Evolutionary conservation across 2,329 filamentous ascomycete genomes (phyloP).

Genomic region (Ceratocystis colombiana): DNA sequence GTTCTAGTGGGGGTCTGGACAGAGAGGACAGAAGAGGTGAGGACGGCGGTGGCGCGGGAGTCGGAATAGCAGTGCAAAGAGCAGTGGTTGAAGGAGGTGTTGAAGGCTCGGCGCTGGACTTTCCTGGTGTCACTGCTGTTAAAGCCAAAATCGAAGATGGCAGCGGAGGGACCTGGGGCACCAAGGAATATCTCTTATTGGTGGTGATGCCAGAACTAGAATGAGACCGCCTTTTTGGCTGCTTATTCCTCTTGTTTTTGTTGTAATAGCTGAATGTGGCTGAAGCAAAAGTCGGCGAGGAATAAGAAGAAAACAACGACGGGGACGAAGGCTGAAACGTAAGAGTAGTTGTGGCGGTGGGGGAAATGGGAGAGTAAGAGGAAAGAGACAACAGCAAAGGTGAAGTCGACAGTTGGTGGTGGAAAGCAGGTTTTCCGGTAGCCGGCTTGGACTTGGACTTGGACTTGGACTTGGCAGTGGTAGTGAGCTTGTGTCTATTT

Average conservation of each 20-base stretch:
- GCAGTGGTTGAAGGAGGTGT: neutral
- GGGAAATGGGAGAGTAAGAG: constrained; percentile 16
- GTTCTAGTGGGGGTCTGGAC: neutral
- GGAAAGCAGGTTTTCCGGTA: constrained; percentile 5
- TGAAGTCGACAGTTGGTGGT: constrained; percentile 7
- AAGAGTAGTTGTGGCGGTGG: constrained; percentile 11
- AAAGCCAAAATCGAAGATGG: neutral
- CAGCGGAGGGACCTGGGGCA: constrained; percentile 15
- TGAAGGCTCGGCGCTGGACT: neutral
- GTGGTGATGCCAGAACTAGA: neutral
- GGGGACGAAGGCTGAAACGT: constrained; percentile 16
- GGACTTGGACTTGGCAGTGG: neutral
- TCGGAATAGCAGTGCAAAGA: neutral
- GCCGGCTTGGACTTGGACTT: neutral
- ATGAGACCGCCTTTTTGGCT: neutral
- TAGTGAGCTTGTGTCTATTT: constrained; percentile 11
- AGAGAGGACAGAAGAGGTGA: neutral
- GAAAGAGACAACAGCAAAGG: constrained; percentile 12
- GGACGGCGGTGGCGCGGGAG: neutral
- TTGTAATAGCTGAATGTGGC: constrained; percentile 12
- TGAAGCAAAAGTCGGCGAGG: constrained; percentile 13
- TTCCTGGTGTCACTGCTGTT: neutral
- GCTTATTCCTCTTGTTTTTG: constrained; percentile 6
- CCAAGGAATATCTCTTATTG: neutral
- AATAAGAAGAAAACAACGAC: constrained; percentile 16